Percentiles rank a stretch among this genome's conserved stretches.
Evolutionary conservation across 2,329 filamentous ascomycete species (phyloP).

Genomic region (Fusarium cicatricum): DNA sequence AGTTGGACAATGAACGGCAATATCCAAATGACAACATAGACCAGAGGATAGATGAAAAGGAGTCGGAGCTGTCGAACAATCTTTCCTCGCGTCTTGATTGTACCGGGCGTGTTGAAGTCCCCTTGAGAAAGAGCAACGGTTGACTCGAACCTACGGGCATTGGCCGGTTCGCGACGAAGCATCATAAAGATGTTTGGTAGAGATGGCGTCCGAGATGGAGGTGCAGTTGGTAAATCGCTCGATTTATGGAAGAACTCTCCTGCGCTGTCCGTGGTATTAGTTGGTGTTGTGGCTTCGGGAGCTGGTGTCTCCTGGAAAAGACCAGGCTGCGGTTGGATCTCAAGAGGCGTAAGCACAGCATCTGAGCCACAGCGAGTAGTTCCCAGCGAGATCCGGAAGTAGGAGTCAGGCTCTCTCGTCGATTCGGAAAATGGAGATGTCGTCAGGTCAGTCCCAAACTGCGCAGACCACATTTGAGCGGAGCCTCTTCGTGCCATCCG

Average conservation of each 20-base stretch:
- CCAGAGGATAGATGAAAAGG: conserved; percentile 78
- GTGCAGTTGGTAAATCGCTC: conserved; percentile 1
- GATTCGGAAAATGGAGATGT: not conserved
- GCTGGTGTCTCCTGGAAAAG: not conserved
- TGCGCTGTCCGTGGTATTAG: not conserved
- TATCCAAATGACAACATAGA: conserved; percentile 77
- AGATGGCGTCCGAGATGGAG: conserved; percentile 30
- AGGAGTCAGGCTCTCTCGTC: conserved; percentile 13
- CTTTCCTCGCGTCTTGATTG: conserved; percentile 56
- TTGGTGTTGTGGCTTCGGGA: conserved; percentile 3
- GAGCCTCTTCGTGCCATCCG: conserved; percentile 24
- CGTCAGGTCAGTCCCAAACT: conserved; percentile 23
- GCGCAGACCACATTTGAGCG: conserved; percentile 31
- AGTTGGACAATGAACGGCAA: conserved; percentile 74
- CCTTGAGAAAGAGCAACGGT: conserved; percentile 19
- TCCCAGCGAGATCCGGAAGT: conserved; percentile 14
- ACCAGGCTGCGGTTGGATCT: conserved; percentile 8
- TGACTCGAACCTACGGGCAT: conserved; percentile 25
- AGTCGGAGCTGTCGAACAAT: conserved; percentile 74
- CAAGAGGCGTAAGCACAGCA: conserved; percentile 6
- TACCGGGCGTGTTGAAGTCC: conserved; percentile 39
- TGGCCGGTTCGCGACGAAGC: conserved; percentile 28
- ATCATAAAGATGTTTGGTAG: conserved; percentile 40
- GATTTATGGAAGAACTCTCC: conserved; percentile 12
- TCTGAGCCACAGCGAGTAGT: conserved; percentile 22